phyloP scores from a whole-genome alignment of 352 stramenopile genomes.

The Pythium monospermum region DNA sequence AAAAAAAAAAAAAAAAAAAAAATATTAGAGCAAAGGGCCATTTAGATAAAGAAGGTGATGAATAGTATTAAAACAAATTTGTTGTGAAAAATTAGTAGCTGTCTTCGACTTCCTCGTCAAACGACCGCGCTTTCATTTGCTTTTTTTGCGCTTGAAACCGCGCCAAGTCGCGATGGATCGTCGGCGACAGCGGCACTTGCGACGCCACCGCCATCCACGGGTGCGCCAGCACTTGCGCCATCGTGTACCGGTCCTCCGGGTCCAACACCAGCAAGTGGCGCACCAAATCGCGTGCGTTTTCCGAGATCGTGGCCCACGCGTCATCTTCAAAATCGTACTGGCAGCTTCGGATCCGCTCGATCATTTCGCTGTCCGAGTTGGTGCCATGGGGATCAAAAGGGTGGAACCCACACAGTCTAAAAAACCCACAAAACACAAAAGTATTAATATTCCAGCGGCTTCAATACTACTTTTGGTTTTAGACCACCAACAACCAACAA shows the following conservation, averaged over 20 bases:
- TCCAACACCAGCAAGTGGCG: constrained; percentile 73
- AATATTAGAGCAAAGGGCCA: not conserved
- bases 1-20: not conserved
- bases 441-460: not conserved
- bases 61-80: not conserved
- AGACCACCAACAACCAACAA: not conserved
- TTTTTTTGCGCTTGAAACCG: constrained; percentile 54
- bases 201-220: constrained; percentile 52
- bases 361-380: constrained; percentile 78
- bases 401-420: constrained; percentile 72
- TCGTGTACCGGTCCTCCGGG: constrained; percentile 54
- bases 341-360: constrained; percentile 72
- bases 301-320: constrained; percentile 59
- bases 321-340: constrained; percentile 72
- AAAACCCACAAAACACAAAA: not conserved
- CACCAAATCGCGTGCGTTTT: constrained; percentile 67
- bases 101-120: too few relatives aligned
- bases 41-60: not conserved
- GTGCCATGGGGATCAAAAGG: constrained; percentile 77
- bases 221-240: constrained; percentile 63
- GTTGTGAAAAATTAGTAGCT: not conserved
- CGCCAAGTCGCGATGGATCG: constrained; percentile 60
- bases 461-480: too few relatives aligned
- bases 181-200: constrained; percentile 49
- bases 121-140: constrained; percentile 61